Evolutionary conservation across 2,329 filamentous ascomycete genomes (phyloP), one percentile per base, ranked within the genome.

Genomic region (Apiospora marii): DNA sequence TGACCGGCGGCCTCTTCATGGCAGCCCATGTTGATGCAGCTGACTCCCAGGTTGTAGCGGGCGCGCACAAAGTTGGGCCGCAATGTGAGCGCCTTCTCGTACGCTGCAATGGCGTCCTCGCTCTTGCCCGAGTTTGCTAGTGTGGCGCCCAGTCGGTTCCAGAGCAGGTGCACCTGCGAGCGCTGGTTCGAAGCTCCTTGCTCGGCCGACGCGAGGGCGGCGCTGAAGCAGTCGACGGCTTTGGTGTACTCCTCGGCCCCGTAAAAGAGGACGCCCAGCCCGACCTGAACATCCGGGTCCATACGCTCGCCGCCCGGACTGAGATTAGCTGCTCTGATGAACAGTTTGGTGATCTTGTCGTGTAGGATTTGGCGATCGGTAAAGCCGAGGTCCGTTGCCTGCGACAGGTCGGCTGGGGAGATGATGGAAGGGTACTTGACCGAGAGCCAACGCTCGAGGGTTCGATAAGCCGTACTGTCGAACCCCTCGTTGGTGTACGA

Each of bases 401-500:
- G 90, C 27, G 93, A 93, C 22, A 97, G 85, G 48, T 94, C 88
- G 69, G 90, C 89, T 16, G 92, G 92, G 69, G 93, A 85, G 78
- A 95, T 91, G 75, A 99, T 91, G 48, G 91, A 87, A 8, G 96
- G 95, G 83, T 99, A 99, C 83, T 97, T 97, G 79, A 94, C 91
- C n/a, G 94, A 94, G 43, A 99, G 89, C 96, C 96, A 99, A 76
- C 96, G 93, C 85, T 99, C 96, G 19, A 99, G 89, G 13, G 96
- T 98, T 71, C 96, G 92, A 86, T 98, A 99, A 68, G 96, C 96
- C 27, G 95, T 97, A 80, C 93, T 96, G 83, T 99, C 96, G 84
- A 98, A 99, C 74, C 96, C 96, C 85, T 99, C 96, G 84, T 99
- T 99, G 68, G 96, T 99, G 83, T 99, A 99, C 6, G 94, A 97